Percentiles rank a stretch among this genome's conserved stretches.
Conservation (phyloP, 2,329 filamentous ascomycete species). For the Bipolaris oryzae region DNA sequence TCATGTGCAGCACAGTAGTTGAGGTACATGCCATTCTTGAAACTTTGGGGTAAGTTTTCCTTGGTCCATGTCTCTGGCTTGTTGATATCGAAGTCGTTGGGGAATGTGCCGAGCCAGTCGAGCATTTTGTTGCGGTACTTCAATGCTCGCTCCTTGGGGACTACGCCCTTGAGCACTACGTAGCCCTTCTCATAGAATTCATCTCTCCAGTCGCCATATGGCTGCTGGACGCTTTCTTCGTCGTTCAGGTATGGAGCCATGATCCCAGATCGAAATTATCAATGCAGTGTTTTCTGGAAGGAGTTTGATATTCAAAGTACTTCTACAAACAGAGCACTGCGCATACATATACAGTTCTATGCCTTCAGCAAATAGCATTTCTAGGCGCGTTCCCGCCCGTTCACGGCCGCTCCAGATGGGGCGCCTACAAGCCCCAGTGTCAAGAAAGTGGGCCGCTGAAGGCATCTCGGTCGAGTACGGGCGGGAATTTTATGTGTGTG, state of each 20-base stretch:
- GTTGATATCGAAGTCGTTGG: slow-evolving; percentile 38
- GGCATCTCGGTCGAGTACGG: slow-evolving; percentile 14
- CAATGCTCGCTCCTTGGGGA: slow-evolving; percentile 28
- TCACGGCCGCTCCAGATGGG: slow-evolving; percentile 9
- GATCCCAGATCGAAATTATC: not conserved
- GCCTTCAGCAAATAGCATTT: not conserved
- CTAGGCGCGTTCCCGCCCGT: slow-evolving; percentile 9
- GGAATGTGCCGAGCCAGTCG: slow-evolving; percentile 40
- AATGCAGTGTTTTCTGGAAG: not conserved
- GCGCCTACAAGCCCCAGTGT: slow-evolving; percentile 1
- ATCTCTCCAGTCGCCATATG: slow-evolving; percentile 39
- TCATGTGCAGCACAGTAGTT: slow-evolving; percentile 51
- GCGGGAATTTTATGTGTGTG: not conserved
- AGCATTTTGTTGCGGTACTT: slow-evolving; percentile 40
- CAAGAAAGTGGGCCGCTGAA: not conserved
- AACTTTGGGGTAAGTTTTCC: slow-evolving; percentile 50
- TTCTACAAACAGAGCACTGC: not conserved
- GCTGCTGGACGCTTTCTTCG: slow-evolving; percentile 3
- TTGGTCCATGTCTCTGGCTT: slow-evolving; percentile 51
- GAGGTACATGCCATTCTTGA: slow-evolving; percentile 48
- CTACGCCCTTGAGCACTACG: slow-evolving; percentile 36
- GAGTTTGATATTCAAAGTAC: not conserved
- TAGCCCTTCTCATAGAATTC: slow-evolving; percentile 38
- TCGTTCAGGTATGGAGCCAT: slow-evolving; percentile 14
- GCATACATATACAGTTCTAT: slow-evolving; percentile 2